These are phyloP conservation scores for Darksidea phi DNA, from an alignment of 495 filamentous ascomycete species.

Conservation along the genomic window DNA sequence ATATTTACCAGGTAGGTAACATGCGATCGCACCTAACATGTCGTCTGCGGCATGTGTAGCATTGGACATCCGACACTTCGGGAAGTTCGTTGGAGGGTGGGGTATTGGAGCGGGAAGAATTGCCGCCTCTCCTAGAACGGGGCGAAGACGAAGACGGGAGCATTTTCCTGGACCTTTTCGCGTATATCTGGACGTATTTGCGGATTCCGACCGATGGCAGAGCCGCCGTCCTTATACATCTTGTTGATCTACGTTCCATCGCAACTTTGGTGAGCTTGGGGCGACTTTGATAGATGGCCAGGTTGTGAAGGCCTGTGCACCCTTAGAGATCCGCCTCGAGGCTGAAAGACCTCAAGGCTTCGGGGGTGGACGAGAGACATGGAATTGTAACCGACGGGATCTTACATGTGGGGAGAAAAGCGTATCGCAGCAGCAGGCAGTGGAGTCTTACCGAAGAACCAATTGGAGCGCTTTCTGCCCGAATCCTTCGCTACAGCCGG, in stretches of 20 bases:
- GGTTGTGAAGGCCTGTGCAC: neutral
- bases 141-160: conserved; percentile 10
- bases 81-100: conserved; percentile 9
- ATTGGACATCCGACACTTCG: conserved; percentile 19
- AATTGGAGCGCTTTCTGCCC: neutral
- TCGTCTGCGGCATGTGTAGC: conserved; percentile 25
- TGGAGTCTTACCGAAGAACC: neutral
- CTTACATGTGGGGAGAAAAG: neutral
- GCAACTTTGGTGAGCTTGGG: neutral
- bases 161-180: conserved; percentile 12
- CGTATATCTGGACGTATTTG: conserved; percentile 4
- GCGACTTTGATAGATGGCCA: neutral
- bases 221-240: conserved; percentile 16
- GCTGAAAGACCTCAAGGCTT: neutral
- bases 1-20: conserved; percentile 10
- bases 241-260: conserved; percentile 1
- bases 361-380: neutral
- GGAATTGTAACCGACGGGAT: neutral
- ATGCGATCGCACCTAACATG: conserved; percentile 27
- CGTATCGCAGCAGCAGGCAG: neutral
- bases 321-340: neutral
- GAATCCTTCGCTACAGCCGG: neutral
- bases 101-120: conserved; percentile 4
- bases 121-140: conserved; percentile 8
- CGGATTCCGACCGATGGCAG: conserved; percentile 3